These are phyloP conservation scores for Brassica balearica DNA, from an alignment of 441 rosid genomes.

Conservation along the genomic window DNA sequence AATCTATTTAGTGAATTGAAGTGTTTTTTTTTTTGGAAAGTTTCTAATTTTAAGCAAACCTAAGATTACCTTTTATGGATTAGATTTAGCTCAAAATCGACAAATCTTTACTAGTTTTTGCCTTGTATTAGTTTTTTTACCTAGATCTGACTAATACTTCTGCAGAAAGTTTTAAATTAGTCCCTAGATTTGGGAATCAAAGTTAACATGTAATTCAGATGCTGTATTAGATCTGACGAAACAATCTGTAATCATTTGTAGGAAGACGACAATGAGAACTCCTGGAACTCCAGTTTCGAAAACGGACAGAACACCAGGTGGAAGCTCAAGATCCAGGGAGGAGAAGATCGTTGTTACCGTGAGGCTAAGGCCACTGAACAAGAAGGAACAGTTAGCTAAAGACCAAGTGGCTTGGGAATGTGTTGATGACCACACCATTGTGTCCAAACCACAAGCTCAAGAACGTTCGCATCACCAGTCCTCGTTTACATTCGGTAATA, in stretches of 20 bases:
- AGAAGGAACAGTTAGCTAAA: constrained; percentile 84
- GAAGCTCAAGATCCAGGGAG: constrained; percentile 78
- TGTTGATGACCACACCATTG: constrained; percentile 79
- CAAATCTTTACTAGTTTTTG: no score
- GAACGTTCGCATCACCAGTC: constrained; percentile 81
- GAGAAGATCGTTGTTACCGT: constrained; percentile 97
- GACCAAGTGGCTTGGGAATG: constrained; percentile 98
- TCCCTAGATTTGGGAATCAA: not conserved
- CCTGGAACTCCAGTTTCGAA: constrained; percentile 93
- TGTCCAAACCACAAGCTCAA: constrained; percentile 70
- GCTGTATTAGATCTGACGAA: constrained; percentile 17
- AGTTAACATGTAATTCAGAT: no score
- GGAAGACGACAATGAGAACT: constrained; percentile 61
- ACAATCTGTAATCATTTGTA: not conserved
- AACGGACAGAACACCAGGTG: constrained; percentile 80
- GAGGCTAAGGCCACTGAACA: constrained; percentile 88
- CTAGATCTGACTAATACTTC: constrained; percentile 16
- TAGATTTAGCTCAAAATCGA: no score
- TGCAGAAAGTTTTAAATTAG: not conserved
- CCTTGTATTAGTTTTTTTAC: constrained; percentile 10
- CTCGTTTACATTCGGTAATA: constrained; percentile 85
- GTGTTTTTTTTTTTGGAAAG: not conserved
- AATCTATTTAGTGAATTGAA: not conserved
- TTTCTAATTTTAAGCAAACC: not conserved
- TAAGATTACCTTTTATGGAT: constrained; percentile 33